These are phyloP conservation scores for Aureobasidium sp. DNA, from an alignment of 2,329 filamentous ascomycete species.

Conservation along the genomic window DNA sequence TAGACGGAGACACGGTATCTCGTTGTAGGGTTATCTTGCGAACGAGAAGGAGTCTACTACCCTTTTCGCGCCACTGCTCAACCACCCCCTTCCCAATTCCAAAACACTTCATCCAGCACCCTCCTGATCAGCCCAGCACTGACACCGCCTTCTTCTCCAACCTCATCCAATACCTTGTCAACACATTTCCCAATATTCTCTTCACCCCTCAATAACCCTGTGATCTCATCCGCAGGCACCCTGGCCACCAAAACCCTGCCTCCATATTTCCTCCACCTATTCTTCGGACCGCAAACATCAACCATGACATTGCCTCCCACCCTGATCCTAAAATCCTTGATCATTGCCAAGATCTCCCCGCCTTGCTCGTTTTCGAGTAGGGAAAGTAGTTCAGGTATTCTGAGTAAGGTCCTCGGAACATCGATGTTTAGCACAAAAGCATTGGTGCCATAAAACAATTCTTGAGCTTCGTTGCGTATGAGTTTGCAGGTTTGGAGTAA, in stretches of 20 bases:
- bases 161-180: neutral
- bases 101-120: neutral
- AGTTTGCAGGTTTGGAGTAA: neutral
- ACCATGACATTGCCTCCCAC: neutral
- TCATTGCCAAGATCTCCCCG: neutral
- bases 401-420: neutral
- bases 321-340: neutral
- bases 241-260: neutral
- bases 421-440: constrained; percentile 2
- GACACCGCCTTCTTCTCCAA: neutral
- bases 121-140: neutral
- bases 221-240: neutral
- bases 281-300: neutral
- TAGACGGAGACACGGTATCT: too few relatives aligned
- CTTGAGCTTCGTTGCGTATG: neutral
- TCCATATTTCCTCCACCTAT: neutral
- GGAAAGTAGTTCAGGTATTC: neutral
- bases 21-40: too few relatives aligned
- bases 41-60: too few relatives aligned
- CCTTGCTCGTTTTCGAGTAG: neutral
- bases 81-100: neutral
- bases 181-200: neutral
- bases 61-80: neutral
- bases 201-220: neutral
- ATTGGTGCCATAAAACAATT: neutral